These are phyloP conservation scores for Thelephora terrestris DNA, from an alignment of 1,284 basidiomycete species.

Conservation along the genomic window DNA sequence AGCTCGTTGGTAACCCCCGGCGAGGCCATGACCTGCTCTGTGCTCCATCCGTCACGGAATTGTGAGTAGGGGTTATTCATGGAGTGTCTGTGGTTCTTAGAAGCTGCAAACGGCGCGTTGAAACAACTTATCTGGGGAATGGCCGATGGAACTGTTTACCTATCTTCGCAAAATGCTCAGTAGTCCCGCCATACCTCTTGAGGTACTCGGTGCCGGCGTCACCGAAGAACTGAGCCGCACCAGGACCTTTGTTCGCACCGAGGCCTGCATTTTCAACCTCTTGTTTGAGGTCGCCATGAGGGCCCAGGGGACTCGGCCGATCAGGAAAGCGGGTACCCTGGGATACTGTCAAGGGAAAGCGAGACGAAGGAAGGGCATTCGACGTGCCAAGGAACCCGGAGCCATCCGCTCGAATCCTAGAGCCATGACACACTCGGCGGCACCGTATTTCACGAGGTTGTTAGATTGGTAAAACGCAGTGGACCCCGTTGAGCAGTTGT, in stretches of 20 bases:
- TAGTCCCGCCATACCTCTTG: conserved; percentile 59
- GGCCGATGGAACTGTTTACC: conserved; percentile 31
- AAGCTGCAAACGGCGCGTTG: conserved; percentile 32
- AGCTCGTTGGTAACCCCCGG: conserved; percentile 64
- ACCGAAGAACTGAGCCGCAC: conserved; percentile 66
- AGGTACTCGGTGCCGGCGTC: conserved; percentile 77
- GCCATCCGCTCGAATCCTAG: conserved; percentile 85
- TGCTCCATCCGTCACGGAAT: conserved; percentile 68
- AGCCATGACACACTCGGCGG: conserved; percentile 70
- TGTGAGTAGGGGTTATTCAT: conserved; percentile 81
- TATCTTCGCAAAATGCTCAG: conserved; percentile 68
- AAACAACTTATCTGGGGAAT: background rate
- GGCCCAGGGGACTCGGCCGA: conserved; percentile 45
- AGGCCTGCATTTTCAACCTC: conserved; percentile 46
- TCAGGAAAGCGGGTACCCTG: conserved; percentile 58
- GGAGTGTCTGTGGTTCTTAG: conserved; percentile 81
- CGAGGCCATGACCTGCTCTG: conserved; percentile 57
- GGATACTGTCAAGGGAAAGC: too few species aligned
- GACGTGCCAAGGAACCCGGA: conserved; percentile 50
- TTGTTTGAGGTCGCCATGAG: conserved; percentile 33
- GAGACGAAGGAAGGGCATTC: too few species aligned
- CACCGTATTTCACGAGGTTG: conserved; percentile 56
- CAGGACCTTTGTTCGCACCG: conserved; percentile 60
- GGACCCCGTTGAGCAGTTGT: conserved; percentile 75
- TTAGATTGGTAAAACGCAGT: conserved; percentile 66